Evolutionary conservation across 2,329 filamentous ascomycete species (phyloP), one percentile per base, ranked within the genome.

Genomic region (Orbilia blumenaviensis): DNA sequence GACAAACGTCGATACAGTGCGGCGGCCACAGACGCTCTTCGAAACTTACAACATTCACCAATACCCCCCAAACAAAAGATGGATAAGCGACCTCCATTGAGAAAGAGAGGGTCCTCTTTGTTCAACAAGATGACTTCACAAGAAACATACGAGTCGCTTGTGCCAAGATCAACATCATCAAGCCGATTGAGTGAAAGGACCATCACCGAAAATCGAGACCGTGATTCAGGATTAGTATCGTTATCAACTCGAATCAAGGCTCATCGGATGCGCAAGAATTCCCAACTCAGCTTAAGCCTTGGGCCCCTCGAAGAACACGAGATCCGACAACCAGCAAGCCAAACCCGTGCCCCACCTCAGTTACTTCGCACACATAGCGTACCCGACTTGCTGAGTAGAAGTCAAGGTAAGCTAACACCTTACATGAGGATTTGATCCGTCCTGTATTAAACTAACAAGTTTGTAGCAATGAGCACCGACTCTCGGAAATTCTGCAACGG

Each of bases 51-150:
- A 42, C 14, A 25, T 42, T 60, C 63, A 18, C 12, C 64, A 36
- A 10, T 23, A 38, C 38, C 34, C 6, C 34, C 42, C 14, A 46
- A 64, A 27, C 9, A 18, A 10, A 69, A 61, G 18, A 76, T 76
- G 72, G 72, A 76, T 38, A 64, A 42, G 29, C 56, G 63, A 58
- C 64, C 64, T 36, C 64, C 34, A 25, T 18, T 76, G 34, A 67
- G 72, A 46, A 76, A 76, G 50, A 63, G 72, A 54, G 72, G 72
- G 18, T 76, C 72, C 9, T 76, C 72, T 7, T 61, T 76, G 58
- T 76, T 76, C 58, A 76, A 76, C 48, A 69, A 64, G 72, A 76
- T 76, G 64, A 76, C 72, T 21, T 68, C 72, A 32, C 72, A 68
- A 25, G 72, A 76, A 16, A 76, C 72, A 42, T 76, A 76, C 23